Evolutionary conservation across 495 filamentous ascomycete genomes (phyloP).

Genomic region (Aspergillus wentii): DNA sequence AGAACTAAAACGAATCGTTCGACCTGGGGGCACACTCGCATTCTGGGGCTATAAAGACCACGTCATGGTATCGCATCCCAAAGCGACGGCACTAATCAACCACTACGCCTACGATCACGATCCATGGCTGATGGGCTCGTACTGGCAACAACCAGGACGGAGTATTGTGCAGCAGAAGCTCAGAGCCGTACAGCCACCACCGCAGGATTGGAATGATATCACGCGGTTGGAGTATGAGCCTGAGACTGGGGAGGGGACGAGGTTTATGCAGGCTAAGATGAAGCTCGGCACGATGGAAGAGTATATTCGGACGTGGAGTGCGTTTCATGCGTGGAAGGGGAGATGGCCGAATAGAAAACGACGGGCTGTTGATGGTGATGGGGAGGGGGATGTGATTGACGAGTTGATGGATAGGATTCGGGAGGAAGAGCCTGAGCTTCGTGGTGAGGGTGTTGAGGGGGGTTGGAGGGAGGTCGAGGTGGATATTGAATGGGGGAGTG

Average conservation of each 20-base stretch:
- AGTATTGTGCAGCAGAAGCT: constrained; percentile 43
- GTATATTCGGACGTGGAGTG: constrained; percentile 53
- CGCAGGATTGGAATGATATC: constrained; percentile 44
- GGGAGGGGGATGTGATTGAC: background rate
- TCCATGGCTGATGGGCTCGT: constrained; percentile 39
- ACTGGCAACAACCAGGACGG: constrained; percentile 58
- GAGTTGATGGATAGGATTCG: background rate
- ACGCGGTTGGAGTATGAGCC: constrained; percentile 55
- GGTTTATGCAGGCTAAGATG: constrained; percentile 48
- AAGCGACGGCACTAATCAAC: background rate
- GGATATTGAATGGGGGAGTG: background rate
- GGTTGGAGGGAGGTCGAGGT: background rate
- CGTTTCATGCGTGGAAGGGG: constrained; percentile 48
- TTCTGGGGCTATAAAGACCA: constrained; percentile 34
- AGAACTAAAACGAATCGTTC: constrained; percentile 43
- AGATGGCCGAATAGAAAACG: background rate
- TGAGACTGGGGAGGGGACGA: constrained; percentile 35
- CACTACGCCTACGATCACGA: constrained; percentile 8
- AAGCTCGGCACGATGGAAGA: constrained; percentile 49
- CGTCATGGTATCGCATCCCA: background rate
- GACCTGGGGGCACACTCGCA: constrained; percentile 51
- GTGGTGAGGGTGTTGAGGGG: background rate
- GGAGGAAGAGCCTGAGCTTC: background rate
- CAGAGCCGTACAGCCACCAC: constrained; percentile 43
- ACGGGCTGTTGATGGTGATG: background rate